Evolutionary conservation across 768 basidiomycete species (phyloP), one percentile per base, ranked within the genome.

Genomic region (Amyloporia xantha): DNA sequence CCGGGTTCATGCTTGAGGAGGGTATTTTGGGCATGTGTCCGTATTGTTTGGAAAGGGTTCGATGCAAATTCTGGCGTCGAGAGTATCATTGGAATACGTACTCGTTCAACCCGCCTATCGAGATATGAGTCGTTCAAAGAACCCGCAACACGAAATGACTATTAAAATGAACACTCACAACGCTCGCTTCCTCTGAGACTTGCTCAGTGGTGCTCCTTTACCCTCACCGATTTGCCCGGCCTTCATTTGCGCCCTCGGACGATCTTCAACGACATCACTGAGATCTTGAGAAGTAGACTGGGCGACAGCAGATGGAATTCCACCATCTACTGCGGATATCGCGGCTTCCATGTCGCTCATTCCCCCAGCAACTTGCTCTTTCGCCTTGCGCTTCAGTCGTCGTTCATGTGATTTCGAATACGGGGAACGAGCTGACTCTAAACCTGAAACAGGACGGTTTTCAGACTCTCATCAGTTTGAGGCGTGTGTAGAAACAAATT

Each of bases 21-120:
- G 0, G 89, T 88, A 60, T 91, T 91, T 62, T 83, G 74, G 2
- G 82, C 86, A 62, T 91, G 89, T 3, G 75, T 83, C 4, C 86
- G 82, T 56, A 91, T 86, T 1, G 86, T 82, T 57, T 81, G 70
- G 61, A 91, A 91, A 1, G 89, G 89, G 58, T 82, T 84, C 26
- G 75, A 66, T 9, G 77, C 64, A 59, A 81, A 91, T 33, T 78
- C 74, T 4, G 82, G 72, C 57, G 81, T 83, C 19, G 79, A 71
- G 25, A 85, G 70, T 35, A 91, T 81, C 53, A 83, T 67, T 9
- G 86, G 86, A 50, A 84, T 81, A 51, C 88, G 73, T 23, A 85
- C 67, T 46, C 73, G 77, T 62, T 91, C 88, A 53, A 75, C 54
- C 62, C 82, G 70, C 17, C 89, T 91, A 59, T 10, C 50, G 38